Base-by-base conservation (phyloP, 1,284 basidiomycete species). In the Filobasidium uniguttulatum region DNA sequence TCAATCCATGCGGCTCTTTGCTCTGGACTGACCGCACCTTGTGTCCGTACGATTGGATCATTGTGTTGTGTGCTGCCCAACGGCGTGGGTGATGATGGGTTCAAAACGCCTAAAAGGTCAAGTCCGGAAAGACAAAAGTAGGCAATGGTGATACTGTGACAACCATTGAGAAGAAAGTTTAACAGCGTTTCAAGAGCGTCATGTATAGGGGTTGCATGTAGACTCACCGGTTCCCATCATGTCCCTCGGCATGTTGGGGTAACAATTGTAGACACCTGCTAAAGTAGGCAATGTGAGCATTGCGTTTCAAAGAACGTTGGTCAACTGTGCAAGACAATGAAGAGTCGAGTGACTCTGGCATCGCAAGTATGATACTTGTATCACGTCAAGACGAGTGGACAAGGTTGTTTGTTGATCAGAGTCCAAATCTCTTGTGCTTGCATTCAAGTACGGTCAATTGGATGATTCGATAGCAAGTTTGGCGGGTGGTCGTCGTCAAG, bases 101-200 rank as follows among this genome's bases (percentile, higher is more conserved):
- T 46, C 44, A 3, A 85, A 60, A 72, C 62, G 8, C 75, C 79
- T 6, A 86, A 72, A 15, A 91, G 68, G 61, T 89, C 87, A 25
- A 91, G 68, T 0, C 78, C 76, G 1, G 84, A 82, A 14, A 91
- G 70, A 57, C 82, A 85, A 62, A 91, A 91, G 71, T 85, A 91
- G n/a, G 74, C 79, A 38, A 89, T 62, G 1, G 83, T 85, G 57
- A 89, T 71, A 57, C 87, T 89, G 22, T 43, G 2, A 20, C 5
- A 7, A 28, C 26, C 2, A 17, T 8, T 20, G 5, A 25, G 29
- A 14, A 38, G 9, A 43, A 8, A n/a, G n/a, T n/a, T n/a, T n/a
- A n/a, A n/a, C n/a, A n/a, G n/a, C n/a, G n/a, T n/a, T n/a, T n/a
- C n/a, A n/a, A n/a, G n/a, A n/a, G n/a, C n/a, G n/a, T n/a, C n/a